Evolutionary conservation across 306 rosid species (phyloP).

Genomic region (Myrica gale): DNA sequence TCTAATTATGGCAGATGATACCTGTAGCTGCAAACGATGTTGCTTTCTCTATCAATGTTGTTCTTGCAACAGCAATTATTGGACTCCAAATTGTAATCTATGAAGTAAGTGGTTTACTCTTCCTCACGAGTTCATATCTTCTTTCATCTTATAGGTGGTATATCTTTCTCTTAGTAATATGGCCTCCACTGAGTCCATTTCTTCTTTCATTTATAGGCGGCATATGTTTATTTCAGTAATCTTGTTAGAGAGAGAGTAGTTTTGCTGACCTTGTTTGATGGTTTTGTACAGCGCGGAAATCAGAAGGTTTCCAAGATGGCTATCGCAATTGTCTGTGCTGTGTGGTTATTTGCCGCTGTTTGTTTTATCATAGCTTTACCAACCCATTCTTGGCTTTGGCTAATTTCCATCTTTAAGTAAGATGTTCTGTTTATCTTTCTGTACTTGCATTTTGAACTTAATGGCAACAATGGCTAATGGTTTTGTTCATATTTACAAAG

Average conservation of each 20-base stretch:
- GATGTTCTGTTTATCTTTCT: conserved; percentile 12
- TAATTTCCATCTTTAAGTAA: conserved; percentile 63
- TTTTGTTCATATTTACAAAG: neutral
- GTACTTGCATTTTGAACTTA: neutral
- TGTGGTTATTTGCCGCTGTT: conserved; percentile 51
- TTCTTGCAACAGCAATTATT: conserved; percentile 44
- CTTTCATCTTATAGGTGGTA: neutral
- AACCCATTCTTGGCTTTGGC: conserved; percentile 75
- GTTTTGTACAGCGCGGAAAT: conserved; percentile 55
- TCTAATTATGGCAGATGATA: conserved; percentile 52
- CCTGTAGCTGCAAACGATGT: conserved; percentile 86
- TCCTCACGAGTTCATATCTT: neutral
- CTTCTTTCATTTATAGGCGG: neutral
- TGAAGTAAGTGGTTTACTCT: conserved; percentile 38
- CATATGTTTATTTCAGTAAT: neutral
- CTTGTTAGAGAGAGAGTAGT: neutral
- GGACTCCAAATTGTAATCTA: conserved; percentile 58
- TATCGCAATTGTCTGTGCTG: conserved; percentile 40
- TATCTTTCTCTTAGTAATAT: neutral
- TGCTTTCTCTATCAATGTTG: conserved; percentile 64
- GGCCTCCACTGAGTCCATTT: neutral
- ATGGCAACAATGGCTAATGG: neutral
- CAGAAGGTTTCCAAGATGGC: conserved; percentile 58
- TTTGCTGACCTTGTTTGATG: conserved; percentile 2
- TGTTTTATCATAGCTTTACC: conserved; percentile 65